phyloP scores from a whole-genome alignment of 129 eudicot species.

The Chrysanthemum lavandulifolium region DNA sequence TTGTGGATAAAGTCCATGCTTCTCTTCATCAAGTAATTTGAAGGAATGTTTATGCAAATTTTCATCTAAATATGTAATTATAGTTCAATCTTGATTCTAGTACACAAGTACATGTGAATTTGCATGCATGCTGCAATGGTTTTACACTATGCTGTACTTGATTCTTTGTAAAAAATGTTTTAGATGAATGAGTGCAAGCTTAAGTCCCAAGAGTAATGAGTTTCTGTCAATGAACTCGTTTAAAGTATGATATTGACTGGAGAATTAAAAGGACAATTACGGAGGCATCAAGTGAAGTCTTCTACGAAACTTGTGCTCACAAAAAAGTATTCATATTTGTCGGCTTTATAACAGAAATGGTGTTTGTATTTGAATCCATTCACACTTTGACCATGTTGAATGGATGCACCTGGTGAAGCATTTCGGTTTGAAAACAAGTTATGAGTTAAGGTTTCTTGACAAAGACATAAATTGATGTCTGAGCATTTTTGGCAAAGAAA shows the following conservation, averaged over 20 bases:
- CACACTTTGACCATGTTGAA: too few species aligned
- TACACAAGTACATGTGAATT: not conserved
- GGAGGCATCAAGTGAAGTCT: too few species aligned
- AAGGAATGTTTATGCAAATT: conserved; percentile 4
- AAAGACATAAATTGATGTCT: too few species aligned
- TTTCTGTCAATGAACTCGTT: not conserved
- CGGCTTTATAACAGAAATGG: too few species aligned
- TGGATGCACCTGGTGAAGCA: too few species aligned
- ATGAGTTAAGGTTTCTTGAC: too few species aligned
- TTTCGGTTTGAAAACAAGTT: too few species aligned
- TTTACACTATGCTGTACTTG: not conserved
- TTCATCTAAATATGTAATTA: conserved; percentile 22
- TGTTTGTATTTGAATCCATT: too few species aligned
- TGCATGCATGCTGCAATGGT: not conserved
- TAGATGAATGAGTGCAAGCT: not conserved
- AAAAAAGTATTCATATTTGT: too few species aligned
- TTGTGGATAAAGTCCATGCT: conserved; percentile 25
- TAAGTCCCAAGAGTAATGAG: not conserved
- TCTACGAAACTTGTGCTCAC: too few species aligned
- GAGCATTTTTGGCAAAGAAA: too few species aligned
- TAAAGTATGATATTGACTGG: not conserved
- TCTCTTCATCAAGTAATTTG: conserved; percentile 18
- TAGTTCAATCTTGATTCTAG: not conserved
- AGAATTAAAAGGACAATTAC: too few species aligned
- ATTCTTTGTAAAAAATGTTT: not conserved